Conservation (phyloP, 2,329 filamentous ascomycete species). For the Colletotrichum sp. region DNA sequence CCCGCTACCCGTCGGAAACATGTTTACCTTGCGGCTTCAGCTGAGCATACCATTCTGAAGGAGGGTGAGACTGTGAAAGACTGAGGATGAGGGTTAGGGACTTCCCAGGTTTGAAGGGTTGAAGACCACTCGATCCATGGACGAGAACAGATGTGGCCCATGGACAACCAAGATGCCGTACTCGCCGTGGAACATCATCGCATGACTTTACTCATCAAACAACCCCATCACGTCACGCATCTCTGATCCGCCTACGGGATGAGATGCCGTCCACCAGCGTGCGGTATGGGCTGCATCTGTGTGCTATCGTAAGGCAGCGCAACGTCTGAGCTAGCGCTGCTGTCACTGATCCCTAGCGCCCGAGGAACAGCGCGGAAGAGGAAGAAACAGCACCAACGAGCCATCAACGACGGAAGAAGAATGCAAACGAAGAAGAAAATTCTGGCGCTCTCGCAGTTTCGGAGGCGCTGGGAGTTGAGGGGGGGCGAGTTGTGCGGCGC, state of each 20-base stretch:
- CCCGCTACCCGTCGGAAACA: not conserved
- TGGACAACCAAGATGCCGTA: not conserved
- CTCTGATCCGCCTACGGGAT: not conserved
- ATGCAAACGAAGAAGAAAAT: not conserved
- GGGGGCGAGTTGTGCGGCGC: not conserved
- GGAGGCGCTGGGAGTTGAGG: constrained; percentile 6
- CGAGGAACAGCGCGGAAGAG: not conserved
- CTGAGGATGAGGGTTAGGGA: not conserved
- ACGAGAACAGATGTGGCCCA: not conserved
- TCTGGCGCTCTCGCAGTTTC: constrained; percentile 12
- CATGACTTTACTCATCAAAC: constrained; percentile 11
- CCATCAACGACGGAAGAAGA: not conserved
- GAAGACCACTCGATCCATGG: not conserved
- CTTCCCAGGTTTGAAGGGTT: not conserved
- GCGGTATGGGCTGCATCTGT: not conserved
- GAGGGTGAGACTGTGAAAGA: not conserved
- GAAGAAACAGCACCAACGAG: not conserved
- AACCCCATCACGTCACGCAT: constrained; percentile 5
- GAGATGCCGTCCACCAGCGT: not conserved
- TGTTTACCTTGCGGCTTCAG: not conserved
- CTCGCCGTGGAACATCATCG: not conserved
- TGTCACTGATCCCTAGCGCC: not conserved
- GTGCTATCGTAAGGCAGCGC: not conserved
- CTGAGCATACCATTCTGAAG: not conserved
- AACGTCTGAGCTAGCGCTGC: not conserved